Evolutionary conservation across 192 early-diverging fungal genomes (phyloP).

Genomic region (Linderina pennispora): DNA sequence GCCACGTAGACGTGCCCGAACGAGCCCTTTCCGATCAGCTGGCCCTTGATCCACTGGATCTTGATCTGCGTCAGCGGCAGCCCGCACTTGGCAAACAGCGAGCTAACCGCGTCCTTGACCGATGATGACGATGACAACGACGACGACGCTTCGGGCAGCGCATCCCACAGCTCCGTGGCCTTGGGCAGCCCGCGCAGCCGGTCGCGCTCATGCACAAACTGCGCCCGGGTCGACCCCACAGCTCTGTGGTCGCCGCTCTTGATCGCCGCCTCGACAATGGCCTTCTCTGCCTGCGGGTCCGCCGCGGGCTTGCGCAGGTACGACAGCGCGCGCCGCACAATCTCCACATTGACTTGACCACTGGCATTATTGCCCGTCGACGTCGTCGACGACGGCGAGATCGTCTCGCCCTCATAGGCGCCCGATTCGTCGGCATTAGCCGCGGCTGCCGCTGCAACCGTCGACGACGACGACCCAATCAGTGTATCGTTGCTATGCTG

Average conservation of each 20-base stretch:
- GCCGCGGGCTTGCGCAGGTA: slow-evolving; percentile 41
- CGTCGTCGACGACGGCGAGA: too few species aligned
- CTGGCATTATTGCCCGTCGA: neutral
- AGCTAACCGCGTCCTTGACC: slow-evolving; percentile 27
- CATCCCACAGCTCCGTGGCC: neutral
- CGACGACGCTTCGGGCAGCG: too few species aligned
- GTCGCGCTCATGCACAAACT: slow-evolving; percentile 37
- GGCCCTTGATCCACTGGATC: slow-evolving; percentile 69
- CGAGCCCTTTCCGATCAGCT: slow-evolving; percentile 77
- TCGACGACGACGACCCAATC: too few species aligned
- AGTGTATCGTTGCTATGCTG: too few species aligned
- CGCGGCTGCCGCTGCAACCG: too few species aligned
- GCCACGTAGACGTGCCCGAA: slow-evolving; percentile 76
- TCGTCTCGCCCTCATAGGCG: too few species aligned
- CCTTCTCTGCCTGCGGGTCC: slow-evolving; percentile 41
- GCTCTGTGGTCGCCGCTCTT: slow-evolving; percentile 25
- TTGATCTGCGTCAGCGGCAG: slow-evolving; percentile 28
- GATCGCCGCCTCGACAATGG: slow-evolving; percentile 42
- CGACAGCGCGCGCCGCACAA: slow-evolving; percentile 43
- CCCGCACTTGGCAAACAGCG: slow-evolving; percentile 39
- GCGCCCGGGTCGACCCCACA: slow-evolving; percentile 35
- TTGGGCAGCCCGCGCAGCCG: slow-evolving; percentile 10
- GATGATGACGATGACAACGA: too few species aligned
- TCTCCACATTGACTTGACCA: slow-evolving; percentile 24
- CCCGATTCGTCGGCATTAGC: neutral